These are phyloP conservation scores for Simmondsia chinensis DNA, from an alignment of 148 eudicot genomes.

Conservation along the genomic window DNA sequence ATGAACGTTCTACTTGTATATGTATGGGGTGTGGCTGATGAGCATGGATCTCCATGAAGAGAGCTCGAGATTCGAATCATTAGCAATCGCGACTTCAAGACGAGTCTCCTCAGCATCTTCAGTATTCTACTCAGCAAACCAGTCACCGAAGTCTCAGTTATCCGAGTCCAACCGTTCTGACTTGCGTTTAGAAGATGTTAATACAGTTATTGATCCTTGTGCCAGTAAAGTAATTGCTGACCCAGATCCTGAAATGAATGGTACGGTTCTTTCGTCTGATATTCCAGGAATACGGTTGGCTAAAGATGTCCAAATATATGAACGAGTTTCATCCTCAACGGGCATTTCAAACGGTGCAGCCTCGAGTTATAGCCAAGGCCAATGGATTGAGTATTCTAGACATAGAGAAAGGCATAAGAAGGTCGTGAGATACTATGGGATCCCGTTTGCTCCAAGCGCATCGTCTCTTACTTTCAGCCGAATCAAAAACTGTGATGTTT, in stretches of 20 bases:
- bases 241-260: conserved; percentile 25
- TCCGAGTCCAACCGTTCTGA: conserved; percentile 34
- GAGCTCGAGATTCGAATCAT: conserved; percentile 55
- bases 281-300: conserved; percentile 35
- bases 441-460: conserved; percentile 36
- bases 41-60: conserved; percentile 82
- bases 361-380: conserved; percentile 33
- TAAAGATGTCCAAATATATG: conserved; percentile 40
- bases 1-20: conserved; percentile 16
- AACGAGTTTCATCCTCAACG: conserved; percentile 52
- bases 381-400: conserved; percentile 35
- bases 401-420: conserved; percentile 47
- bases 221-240: conserved; percentile 9
- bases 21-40: conserved; percentile 17
- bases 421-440: conserved; percentile 31
- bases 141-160: conserved; percentile 60
- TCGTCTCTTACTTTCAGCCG: conserved; percentile 52
- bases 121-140: conserved; percentile 82
- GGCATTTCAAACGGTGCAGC: conserved; percentile 37
- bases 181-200: conserved; percentile 16
- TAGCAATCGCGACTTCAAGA: conserved; percentile 43
- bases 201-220: not conserved
- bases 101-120: conserved; percentile 92
- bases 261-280: conserved; percentile 18
- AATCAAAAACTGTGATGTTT: conserved; percentile 81